These are phyloP conservation scores for Aspergillus flavus DNA, from an alignment of 2,329 filamentous ascomycete genomes.

Conservation along the genomic window DNA sequence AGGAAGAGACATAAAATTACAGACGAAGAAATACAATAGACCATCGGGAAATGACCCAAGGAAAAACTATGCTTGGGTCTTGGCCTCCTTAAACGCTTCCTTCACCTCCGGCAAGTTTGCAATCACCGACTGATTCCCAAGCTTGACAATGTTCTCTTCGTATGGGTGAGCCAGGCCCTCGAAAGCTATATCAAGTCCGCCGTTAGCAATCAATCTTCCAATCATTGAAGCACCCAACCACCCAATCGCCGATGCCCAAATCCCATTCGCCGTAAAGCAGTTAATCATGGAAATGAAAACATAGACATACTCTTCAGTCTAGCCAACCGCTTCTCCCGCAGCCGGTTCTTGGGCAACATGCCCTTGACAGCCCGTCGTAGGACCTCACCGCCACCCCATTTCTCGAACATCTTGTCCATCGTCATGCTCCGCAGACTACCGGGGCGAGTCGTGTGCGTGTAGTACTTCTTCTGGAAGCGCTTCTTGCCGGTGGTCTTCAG, in stretches of 20 bases:
- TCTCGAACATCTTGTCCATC: conserved; percentile 93
- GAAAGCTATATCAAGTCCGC: conserved; percentile 61
- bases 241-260: neutral
- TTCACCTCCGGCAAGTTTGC: conserved; percentile 38
- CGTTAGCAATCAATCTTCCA: neutral
- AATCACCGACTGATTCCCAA: conserved; percentile 59
- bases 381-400: conserved; percentile 91
- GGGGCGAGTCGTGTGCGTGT: conserved; percentile 88
- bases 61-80: conserved; percentile 8
- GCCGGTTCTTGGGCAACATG: conserved; percentile 95
- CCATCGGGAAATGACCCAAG: conserved; percentile 9
- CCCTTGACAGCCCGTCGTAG: conserved; percentile 89
- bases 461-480: conserved; percentile 91
- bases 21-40: conserved; percentile 34
- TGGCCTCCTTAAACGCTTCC: conserved; percentile 38
- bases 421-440: conserved; percentile 84
- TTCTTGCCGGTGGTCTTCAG: conserved; percentile 90
- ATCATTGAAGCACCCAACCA: neutral
- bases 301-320: conserved; percentile 71
- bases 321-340: conserved; percentile 83
- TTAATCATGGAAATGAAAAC: neutral
- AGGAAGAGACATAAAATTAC: conserved; percentile 20
- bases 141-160: conserved; percentile 79
- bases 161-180: conserved; percentile 93
- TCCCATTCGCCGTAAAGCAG: conserved; percentile 14